Conservation (phyloP, 2,329 filamentous ascomycete species). For the Claviceps paspali region DNA sequence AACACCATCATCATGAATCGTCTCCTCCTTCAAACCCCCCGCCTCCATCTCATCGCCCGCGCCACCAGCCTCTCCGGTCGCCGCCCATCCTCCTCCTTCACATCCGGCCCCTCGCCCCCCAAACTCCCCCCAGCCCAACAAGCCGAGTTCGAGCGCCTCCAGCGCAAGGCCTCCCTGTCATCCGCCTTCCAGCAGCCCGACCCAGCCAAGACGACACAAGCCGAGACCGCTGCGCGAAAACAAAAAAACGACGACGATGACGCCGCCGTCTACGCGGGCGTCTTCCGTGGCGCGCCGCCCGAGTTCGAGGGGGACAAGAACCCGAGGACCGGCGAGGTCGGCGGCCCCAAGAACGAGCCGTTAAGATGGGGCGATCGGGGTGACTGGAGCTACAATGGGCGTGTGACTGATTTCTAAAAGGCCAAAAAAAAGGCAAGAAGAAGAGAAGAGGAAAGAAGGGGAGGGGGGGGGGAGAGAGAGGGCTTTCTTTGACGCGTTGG, state of each 20-base stretch:
- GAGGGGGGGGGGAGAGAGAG: too few relatives aligned
- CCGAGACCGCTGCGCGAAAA: too few relatives aligned
- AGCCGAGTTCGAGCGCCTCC: slow-evolving; percentile 77
- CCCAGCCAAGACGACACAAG: too few relatives aligned
- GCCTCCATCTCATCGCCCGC: not conserved
- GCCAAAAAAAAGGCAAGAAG: too few relatives aligned
- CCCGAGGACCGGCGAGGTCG: slow-evolving; percentile 87
- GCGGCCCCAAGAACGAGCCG: slow-evolving; percentile 94
- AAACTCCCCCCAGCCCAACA: slow-evolving; percentile 80
- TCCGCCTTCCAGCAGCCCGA: slow-evolving; percentile 22
- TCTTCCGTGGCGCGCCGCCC: slow-evolving; percentile 63
- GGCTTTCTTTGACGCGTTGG: too few relatives aligned
- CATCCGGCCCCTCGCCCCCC: slow-evolving; percentile 54
- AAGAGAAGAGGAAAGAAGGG: too few relatives aligned
- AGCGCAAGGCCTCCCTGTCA: slow-evolving; percentile 41
- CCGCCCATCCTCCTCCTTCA: slow-evolving; percentile 29
- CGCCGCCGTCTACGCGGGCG: slow-evolving; percentile 34
- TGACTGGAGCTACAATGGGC: slow-evolving; percentile 86
- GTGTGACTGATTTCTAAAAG: slow-evolving; percentile 83
- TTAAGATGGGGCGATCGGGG: slow-evolving; percentile 65
- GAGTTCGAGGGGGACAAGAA: slow-evolving; percentile 91
- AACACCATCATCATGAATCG: not conserved
- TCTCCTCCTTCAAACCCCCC: not conserved
- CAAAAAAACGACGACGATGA: not conserved
- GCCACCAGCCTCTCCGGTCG: not conserved